These are phyloP conservation scores for Fusarium burgessii DNA, from an alignment of 2,329 filamentous ascomycete genomes.

Conservation along the genomic window DNA sequence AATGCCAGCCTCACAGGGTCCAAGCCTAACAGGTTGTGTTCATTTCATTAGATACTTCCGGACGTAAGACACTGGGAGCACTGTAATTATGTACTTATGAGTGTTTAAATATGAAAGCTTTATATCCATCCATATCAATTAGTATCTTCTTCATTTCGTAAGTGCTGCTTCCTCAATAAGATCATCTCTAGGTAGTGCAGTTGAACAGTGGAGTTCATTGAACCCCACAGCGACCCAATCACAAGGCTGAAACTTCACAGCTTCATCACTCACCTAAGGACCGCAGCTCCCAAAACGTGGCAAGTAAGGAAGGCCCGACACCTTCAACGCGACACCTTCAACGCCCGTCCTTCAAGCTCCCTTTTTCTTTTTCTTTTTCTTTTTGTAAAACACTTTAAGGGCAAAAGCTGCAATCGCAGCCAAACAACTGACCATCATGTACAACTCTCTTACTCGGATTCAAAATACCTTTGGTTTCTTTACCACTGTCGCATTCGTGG, in stretches of 20 bases:
- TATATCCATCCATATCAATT: too few relatives aligned
- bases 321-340: slow-evolving; percentile 32
- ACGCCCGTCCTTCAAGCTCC: slow-evolving; percentile 15
- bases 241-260: slow-evolving; percentile 41
- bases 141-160: not conserved
- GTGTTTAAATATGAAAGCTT: not conserved
- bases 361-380: slow-evolving; percentile 6
- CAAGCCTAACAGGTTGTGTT: not conserved
- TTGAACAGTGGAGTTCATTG: not conserved
- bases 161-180: not conserved
- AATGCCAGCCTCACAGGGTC: slow-evolving; percentile 38
- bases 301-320: slow-evolving; percentile 34
- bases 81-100: too few relatives aligned
- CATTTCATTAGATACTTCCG: not conserved
- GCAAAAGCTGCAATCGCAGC: slow-evolving; percentile 33
- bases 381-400: slow-evolving; percentile 7
- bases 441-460: slow-evolving; percentile 84
- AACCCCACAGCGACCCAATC: slow-evolving; percentile 38
- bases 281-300: slow-evolving; percentile 43
- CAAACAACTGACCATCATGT: slow-evolving; percentile 70
- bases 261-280: slow-evolving; percentile 27
- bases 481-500: slow-evolving; percentile 88
- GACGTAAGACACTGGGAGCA: not conserved
- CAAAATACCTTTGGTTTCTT: slow-evolving; percentile 99
- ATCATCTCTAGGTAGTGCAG: not conserved